Evolutionary conservation across 805 yeast genomes (phyloP), one percentile per base, ranked within the genome.

Genomic region (Saccharomycopsis guyanensis): DNA sequence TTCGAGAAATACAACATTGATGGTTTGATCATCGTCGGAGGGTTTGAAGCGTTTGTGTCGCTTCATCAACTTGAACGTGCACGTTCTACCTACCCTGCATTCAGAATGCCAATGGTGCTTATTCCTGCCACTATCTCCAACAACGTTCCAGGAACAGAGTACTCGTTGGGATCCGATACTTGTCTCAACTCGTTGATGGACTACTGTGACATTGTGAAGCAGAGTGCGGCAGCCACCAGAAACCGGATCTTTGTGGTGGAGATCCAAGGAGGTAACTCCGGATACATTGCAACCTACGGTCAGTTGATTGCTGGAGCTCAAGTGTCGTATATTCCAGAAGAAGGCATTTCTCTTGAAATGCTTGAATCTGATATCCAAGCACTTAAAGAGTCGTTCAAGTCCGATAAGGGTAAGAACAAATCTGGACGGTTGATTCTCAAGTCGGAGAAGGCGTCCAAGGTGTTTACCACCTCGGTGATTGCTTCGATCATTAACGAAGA

Each of bases 71-170:
- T 84, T 56, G 77, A 79, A 55, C 65, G 64, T 43, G 80, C 82
- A 20, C 72, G 85, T 60, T 56, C 63, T 16, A 71, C 70, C 56
- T 84, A 78, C 60, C 86, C 89, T 18, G 75, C 80, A 5, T 83
- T 84, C 66, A 71, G 79, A 55, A 82, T 84, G 47, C 94, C 98
- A 53, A 82, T 91, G 86, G 84, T 86, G 36, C 78, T 86, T 56
- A 73, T 93, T 55, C 98, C 98, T 8, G 91, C 97, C 2, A 93
- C 98, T 2, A 86, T 93, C 54, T 88, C 97, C 15, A 93, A 93
- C 69, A 93, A 93, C 57, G 97, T 93, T 42, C 98, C 99, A n/a
- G 99, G 98, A 50, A 83, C 97, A 1, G 97, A 93, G 66, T 88
- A 88, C 65, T 88, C 97, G 0, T 68, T 93, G 49, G 99, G 99